phyloP scores from a whole-genome alignment of 83 land plant species.

The Picea abies region DNA sequence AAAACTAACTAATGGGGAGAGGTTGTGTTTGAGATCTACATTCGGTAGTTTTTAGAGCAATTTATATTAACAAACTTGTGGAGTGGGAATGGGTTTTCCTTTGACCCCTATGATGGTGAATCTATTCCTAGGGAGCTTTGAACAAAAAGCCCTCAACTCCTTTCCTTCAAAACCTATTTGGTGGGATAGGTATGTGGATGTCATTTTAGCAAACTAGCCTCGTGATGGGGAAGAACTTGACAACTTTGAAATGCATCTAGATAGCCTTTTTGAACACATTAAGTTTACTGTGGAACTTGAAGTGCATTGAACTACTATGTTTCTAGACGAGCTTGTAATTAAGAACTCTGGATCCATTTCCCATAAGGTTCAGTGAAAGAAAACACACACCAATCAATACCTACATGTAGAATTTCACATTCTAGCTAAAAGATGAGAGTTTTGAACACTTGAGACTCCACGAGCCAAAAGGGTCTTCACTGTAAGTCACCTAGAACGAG shows the following conservation, averaged over 20 bases:
- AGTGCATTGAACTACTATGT: neutral
- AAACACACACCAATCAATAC: neutral
- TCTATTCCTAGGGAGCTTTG: neutral
- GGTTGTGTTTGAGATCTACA: no score
- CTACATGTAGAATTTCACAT: neutral
- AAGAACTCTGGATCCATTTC: neutral
- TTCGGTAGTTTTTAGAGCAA: no score
- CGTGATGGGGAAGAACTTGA: neutral
- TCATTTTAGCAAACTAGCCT: neutral
- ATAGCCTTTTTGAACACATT: neutral
- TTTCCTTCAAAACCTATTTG: neutral
- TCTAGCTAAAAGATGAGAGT: neutral
- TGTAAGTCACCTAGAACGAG: neutral
- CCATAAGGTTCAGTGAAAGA: neutral
- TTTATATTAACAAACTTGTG: no score
- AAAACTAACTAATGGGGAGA: no score
- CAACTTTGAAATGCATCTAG: neutral
- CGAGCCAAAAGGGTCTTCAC: neutral
- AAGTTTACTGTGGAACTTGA: neutral
- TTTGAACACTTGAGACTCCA: neutral
- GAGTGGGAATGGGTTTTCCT: no score
- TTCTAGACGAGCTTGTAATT: neutral
- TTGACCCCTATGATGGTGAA: neutral
- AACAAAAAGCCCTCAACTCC: neutral
- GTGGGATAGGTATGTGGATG: neutral